These are phyloP conservation scores for Cladosporium velox DNA, from an alignment of 2,329 filamentous ascomycete species.

Conservation along the genomic window DNA sequence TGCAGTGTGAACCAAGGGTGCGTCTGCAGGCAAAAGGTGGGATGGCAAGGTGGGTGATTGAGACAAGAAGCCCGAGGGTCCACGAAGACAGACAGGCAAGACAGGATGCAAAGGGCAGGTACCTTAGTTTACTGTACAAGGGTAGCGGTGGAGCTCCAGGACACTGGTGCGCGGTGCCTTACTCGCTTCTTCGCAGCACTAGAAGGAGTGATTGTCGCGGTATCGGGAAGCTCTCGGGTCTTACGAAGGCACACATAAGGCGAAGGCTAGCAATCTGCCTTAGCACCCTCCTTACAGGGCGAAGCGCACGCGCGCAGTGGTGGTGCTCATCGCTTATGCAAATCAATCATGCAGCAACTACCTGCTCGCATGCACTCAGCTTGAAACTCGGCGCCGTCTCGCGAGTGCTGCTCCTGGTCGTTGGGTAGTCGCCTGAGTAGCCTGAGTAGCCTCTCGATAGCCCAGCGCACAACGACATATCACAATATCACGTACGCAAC, in stretches of 20 bases:
- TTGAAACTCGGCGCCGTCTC: background rate
- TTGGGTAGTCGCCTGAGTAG: background rate
- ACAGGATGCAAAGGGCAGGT: background rate
- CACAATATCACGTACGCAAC: slow-evolving; percentile 11
- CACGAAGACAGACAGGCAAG: background rate
- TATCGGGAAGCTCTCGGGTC: background rate
- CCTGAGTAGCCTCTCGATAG: background rate
- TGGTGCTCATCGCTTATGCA: slow-evolving; percentile 6
- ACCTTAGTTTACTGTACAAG: background rate
- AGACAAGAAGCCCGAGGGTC: slow-evolving; percentile 5
- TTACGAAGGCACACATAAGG: slow-evolving; percentile 5
- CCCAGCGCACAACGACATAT: slow-evolving; percentile 10
- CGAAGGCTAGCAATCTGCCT: background rate
- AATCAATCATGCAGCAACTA: background rate
- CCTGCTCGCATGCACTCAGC: background rate
- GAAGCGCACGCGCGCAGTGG: background rate
- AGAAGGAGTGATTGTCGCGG: background rate
- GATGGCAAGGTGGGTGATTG: background rate
- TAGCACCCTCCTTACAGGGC: background rate
- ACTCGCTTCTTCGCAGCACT: background rate
- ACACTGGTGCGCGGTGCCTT: slow-evolving; percentile 2
- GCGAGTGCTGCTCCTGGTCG: background rate
- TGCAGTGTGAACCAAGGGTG: background rate
- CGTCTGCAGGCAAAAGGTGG: slow-evolving; percentile 2
- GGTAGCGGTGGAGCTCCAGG: background rate